phyloP scores from a whole-genome alignment of 73 alveolate species.

The Paramecium octaurelia region DNA sequence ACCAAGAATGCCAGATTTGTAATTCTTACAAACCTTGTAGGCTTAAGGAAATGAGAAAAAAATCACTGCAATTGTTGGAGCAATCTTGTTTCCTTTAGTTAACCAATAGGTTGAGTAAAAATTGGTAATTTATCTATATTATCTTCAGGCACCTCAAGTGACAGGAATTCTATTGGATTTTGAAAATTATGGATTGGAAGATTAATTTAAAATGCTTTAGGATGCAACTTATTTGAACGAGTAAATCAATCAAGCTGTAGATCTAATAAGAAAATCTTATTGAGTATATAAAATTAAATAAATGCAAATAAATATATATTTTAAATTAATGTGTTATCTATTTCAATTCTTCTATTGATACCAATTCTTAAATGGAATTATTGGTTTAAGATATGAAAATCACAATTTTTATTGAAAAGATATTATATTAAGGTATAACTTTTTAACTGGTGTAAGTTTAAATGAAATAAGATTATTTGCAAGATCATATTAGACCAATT shows the following conservation, averaged over 20 bases:
- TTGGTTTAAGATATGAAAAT: too few relatives aligned
- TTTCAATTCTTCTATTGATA: neutral
- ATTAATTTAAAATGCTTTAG: neutral
- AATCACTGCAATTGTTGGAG: neutral
- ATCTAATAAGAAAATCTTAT: neutral
- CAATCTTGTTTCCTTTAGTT: neutral
- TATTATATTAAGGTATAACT: too few relatives aligned
- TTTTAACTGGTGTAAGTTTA: too few relatives aligned
- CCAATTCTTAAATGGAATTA: too few relatives aligned
- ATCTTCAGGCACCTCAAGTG: slow-evolving; percentile 21
- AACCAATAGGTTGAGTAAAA: neutral
- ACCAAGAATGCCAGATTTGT: neutral
- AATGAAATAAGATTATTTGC: too few relatives aligned
- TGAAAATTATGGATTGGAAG: slow-evolving; percentile 23
- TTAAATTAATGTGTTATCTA: neutral
- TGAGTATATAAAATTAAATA: neutral
- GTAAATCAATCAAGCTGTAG: slow-evolving; percentile 42
- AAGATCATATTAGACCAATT: too few relatives aligned
- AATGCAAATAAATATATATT: neutral
- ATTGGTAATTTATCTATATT: neutral
- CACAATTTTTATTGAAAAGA: too few relatives aligned
- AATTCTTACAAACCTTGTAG: neutral
- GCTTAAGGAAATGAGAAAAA: neutral
- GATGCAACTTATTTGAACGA: neutral
- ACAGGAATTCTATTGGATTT: slow-evolving; percentile 34